Evolutionary conservation across 1,139 yeast species (phyloP), one percentile per base, ranked within the genome.

Genomic region (Protomyces inundatus): DNA sequence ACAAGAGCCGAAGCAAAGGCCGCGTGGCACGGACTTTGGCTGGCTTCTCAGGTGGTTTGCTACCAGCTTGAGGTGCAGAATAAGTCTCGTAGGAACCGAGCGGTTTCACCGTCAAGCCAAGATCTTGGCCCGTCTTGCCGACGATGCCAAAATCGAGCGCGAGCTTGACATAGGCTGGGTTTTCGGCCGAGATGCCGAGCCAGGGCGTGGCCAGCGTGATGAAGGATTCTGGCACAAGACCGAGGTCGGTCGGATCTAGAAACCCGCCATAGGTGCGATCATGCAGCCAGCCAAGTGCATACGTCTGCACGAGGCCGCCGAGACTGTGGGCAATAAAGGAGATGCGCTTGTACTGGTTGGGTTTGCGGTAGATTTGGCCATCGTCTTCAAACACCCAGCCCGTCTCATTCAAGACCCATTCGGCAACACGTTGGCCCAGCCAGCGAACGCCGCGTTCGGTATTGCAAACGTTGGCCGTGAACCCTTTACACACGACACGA

Each of bases 321-420:
- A 93, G 77, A 0, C 98, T 91, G 74, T 93, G 98, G 0, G 93
- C 96, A 42, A 95, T 79, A 70, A 93, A 91, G 0, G 98, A 90
- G 2, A 93, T 85, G 70, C 83, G 85, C 0, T 74, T 73, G 1
- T 87, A 82, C 54, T 60, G 61, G 34, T 51, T 55, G 12, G 54
- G 52, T 7, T 4, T 42, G 23, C 60, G 46, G 14, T 14, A 14
- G 23, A 39, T 55, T 23, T 53, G 40, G 3, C 42, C 45, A 30
- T 62, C 54, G 30, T 51, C 34, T 6, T 40, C 48, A n/a, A 34
- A 61, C 16, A 14, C 37, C 66, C 66, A 66, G 5, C 67, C 66
- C 23, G 61, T 54, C 53, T 64, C 66, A 30, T 61, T 55, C 12
- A 66, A 54, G 9, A 66, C 65, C 67, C 67, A 87, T 69, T 88